Evolutionary conservation across 2,329 filamentous ascomycete genomes (phyloP).

Genomic region (Stemphylium vesicarium): DNA sequence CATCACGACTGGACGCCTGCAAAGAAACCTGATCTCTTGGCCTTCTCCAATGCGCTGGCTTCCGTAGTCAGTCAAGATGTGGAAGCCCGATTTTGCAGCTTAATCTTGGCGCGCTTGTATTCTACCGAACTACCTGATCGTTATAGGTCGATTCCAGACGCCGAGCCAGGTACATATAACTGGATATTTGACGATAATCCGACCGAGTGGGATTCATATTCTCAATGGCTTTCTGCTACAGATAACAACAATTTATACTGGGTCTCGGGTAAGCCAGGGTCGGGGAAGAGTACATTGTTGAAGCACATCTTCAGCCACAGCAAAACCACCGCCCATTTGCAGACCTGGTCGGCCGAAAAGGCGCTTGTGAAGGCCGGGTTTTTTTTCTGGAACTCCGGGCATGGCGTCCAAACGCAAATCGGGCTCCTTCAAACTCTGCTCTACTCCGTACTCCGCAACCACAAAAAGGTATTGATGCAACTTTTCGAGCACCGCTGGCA

Average conservation of each 20-base stretch:
- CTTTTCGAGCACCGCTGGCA: neutral
- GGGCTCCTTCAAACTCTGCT: constrained; percentile 5
- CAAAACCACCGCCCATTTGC: neutral
- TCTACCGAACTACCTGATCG: no score
- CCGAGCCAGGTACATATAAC: no score
- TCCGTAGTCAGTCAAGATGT: no score
- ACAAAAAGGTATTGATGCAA: neutral
- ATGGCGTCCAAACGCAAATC: neutral
- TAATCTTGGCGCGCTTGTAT: no score
- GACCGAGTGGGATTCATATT: no score
- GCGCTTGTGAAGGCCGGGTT: neutral
- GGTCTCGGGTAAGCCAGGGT: constrained; percentile 55
- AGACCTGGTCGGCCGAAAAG: neutral
- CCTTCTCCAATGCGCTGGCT: no score
- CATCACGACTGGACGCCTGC: no score
- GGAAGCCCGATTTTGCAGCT: no score
- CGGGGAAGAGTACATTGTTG: constrained; percentile 58
- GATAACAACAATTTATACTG: constrained; percentile 20
- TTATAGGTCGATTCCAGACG: no score
- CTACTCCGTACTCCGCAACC: neutral
- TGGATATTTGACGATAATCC: no score
- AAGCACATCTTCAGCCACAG: neutral
- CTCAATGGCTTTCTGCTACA: no score
- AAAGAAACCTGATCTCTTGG: no score
- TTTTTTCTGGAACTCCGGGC: constrained; percentile 10